These are phyloP conservation scores for Neopestalotiopsis clavispora DNA, from an alignment of 2,329 filamentous ascomycete species.

Conservation along the genomic window DNA sequence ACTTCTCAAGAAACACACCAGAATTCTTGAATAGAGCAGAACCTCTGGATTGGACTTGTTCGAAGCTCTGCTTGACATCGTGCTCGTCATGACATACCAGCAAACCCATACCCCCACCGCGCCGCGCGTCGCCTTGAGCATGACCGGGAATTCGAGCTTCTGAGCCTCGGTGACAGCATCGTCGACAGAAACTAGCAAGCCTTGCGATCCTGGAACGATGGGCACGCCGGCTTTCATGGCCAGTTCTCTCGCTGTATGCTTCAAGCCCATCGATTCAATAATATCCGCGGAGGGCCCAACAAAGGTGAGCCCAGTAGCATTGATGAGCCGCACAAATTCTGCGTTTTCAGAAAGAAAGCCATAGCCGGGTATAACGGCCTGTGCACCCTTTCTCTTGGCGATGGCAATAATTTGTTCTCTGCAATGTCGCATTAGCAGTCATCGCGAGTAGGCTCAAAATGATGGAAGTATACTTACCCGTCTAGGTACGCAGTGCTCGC, in stretches of 20 bases:
- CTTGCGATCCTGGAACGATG: conserved; percentile 37
- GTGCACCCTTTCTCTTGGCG: background rate
- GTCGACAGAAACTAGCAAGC: conserved; percentile 27
- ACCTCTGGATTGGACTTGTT: conserved; percentile 59
- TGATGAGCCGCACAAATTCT: conserved; percentile 1
- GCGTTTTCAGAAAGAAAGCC: conserved; percentile 19
- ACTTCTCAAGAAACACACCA: conserved; percentile 68
- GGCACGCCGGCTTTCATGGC: conserved; percentile 30
- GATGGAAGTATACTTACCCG: background rate
- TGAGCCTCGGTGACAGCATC: conserved; percentile 56
- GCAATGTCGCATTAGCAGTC: background rate
- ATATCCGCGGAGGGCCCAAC: conserved; percentile 9
- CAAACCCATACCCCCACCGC: conserved; percentile 70
- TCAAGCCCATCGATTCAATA: conserved; percentile 37
- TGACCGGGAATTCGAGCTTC: conserved; percentile 45
- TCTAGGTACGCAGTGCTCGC: conserved; percentile 15
- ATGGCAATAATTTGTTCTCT: conserved; percentile 15
- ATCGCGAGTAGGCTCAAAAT: too few relatives aligned
- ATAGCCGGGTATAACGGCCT: conserved; percentile 18
- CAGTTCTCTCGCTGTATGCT: conserved; percentile 42
- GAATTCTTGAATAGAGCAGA: conserved; percentile 64
- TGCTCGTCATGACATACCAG: conserved; percentile 54
- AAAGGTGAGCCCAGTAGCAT: conserved; percentile 1
- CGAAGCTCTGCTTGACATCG: conserved; percentile 58
- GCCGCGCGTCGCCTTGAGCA: conserved; percentile 68